Percentiles rank a stretch among this genome's conserved stretches.
Evolutionary conservation across 2,329 filamentous ascomycete species (phyloP).

Genomic region (Penicillium sp.): DNA sequence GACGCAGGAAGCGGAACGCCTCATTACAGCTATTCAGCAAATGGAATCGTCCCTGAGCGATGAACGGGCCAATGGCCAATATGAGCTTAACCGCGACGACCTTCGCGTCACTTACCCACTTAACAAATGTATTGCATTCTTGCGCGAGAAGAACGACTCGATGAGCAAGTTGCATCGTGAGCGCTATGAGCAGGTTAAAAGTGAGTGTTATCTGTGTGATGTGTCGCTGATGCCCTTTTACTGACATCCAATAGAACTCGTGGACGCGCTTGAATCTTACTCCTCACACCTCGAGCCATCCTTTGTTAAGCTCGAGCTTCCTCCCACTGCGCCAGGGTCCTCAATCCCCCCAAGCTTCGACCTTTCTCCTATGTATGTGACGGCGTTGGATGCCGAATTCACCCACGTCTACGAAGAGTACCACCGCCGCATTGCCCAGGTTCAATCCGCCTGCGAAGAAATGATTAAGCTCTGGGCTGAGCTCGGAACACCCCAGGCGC

Average conservation of each 20-base stretch:
- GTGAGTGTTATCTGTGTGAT: slow-evolving; percentile 52
- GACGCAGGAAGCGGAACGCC: slow-evolving; percentile 82
- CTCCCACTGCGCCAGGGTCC: slow-evolving; percentile 74
- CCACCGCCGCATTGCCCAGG: slow-evolving; percentile 72
- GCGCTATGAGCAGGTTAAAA: slow-evolving; percentile 92
- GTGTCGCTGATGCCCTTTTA: background rate
- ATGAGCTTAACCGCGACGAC: slow-evolving; percentile 64
- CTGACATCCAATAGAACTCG: slow-evolving; percentile 67
- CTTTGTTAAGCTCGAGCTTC: slow-evolving; percentile 81
- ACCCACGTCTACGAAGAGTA: slow-evolving; percentile 96
- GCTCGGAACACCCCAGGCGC: slow-evolving; percentile 87
- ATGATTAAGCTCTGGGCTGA: slow-evolving; percentile 96
- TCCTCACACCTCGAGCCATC: slow-evolving; percentile 90
- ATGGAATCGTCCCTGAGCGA: slow-evolving; percentile 92
- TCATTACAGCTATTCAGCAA: slow-evolving; percentile 83
- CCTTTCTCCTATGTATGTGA: slow-evolving; percentile 85
- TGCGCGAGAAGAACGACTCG: slow-evolving; percentile 83
- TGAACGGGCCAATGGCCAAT: slow-evolving; percentile 62
- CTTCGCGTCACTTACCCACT: slow-evolving; percentile 81
- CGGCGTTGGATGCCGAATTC: slow-evolving; percentile 85
- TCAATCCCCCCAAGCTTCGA: slow-evolving; percentile 82
- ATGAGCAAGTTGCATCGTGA: slow-evolving; percentile 83
- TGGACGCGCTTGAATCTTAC: slow-evolving; percentile 90
- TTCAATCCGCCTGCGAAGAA: slow-evolving; percentile 73
- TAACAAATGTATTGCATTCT: slow-evolving; percentile 69